Percentiles rank a stretch among this genome's conserved stretches.
Conservation (phyloP, 2,329 filamentous ascomycete genomes). For the Xylaria sp. region DNA sequence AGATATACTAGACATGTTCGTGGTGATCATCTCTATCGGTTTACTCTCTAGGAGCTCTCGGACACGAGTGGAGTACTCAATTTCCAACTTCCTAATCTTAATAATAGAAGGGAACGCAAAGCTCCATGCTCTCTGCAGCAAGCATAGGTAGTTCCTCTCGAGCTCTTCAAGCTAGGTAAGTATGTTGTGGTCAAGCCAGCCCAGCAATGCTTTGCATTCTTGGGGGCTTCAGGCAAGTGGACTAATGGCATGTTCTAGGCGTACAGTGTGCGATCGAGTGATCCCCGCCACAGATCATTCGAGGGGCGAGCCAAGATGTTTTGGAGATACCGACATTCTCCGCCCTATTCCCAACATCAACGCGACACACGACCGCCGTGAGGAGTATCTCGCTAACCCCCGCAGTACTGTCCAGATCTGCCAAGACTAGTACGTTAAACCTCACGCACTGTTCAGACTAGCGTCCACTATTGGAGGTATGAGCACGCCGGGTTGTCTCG, state of each 20-base stretch:
- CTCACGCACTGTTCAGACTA: conserved; percentile 23
- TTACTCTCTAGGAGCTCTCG: not conserved
- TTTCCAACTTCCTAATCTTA: not conserved
- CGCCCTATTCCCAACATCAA: not conserved
- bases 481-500: not conserved
- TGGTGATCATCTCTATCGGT: not conserved
- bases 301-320: not conserved
- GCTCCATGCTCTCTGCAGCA: no score
- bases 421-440: not conserved
- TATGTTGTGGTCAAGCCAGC: not conserved
- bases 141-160: not conserved
- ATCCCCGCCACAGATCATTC: not conserved
- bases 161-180: not conserved
- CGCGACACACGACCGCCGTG: not conserved
- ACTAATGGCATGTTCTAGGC: conserved; percentile 10
- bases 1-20: not conserved
- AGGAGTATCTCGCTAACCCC: conserved; percentile 28
- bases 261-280: conserved; percentile 13
- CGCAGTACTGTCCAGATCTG: conserved; percentile 25
- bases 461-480: conserved; percentile 3
- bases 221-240: not conserved
- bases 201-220: not conserved
- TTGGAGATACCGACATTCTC: conserved; percentile 21
- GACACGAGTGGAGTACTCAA: not conserved
- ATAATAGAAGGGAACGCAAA: not conserved